These are phyloP conservation scores for Trapa bicornis DNA, from an alignment of 345 rosid genomes.

Conservation along the genomic window DNA sequence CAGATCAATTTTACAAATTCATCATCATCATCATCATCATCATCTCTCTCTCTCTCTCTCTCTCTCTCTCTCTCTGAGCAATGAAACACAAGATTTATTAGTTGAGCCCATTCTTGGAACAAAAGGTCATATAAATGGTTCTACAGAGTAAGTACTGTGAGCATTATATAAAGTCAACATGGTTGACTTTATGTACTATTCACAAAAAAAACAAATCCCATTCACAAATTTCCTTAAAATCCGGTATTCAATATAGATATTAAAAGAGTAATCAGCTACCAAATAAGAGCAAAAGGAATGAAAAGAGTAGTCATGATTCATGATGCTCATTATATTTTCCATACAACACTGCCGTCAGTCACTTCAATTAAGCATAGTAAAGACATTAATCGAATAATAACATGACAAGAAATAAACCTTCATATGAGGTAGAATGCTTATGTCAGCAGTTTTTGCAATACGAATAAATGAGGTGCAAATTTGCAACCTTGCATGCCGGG, in stretches of 20 bases:
- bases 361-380: background rate
- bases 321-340: background rate
- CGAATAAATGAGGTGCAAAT: conserved; percentile 87
- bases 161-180: too few relatives aligned
- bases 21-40: too few relatives aligned
- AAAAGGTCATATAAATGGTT: too few relatives aligned
- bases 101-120: too few relatives aligned
- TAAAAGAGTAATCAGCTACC: background rate
- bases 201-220: too few relatives aligned
- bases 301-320: background rate
- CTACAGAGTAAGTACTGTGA: too few relatives aligned
- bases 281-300: background rate
- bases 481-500: conserved; percentile 81
- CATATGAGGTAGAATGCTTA: conserved; percentile 94
- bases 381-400: background rate
- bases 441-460: conserved; percentile 81
- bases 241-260: background rate
- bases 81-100: too few relatives aligned
- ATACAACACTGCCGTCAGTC: background rate
- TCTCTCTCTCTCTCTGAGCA: background rate
- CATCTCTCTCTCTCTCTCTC: background rate
- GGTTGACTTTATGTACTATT: too few relatives aligned
- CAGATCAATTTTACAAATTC: background rate
- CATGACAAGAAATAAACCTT: conserved; percentile 32
- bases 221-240: background rate